These are phyloP conservation scores for Tremella fuciformis DNA, from an alignment of 768 basidiomycete genomes.

Conservation along the genomic window DNA sequence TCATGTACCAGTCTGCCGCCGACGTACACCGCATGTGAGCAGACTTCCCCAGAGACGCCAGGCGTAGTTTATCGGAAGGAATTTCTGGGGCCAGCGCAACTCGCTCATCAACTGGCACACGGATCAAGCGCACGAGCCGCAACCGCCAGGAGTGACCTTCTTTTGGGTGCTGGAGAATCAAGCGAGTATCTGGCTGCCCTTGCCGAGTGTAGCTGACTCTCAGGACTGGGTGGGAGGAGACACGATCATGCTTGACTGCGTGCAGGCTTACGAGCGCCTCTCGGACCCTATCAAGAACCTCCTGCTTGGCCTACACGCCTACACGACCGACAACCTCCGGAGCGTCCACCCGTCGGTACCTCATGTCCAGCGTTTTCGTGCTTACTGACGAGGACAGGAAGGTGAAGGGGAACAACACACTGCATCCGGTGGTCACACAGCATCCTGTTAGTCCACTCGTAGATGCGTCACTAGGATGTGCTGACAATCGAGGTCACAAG, in stretches of 20 bases:
- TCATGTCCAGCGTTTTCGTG: no score
- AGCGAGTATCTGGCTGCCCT: not conserved
- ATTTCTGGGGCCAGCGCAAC: slow-evolving; percentile 12
- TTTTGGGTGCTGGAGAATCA: slow-evolving; percentile 16
- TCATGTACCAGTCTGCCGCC: slow-evolving; percentile 17
- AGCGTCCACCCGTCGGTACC: no score
- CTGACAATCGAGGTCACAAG: slow-evolving; percentile 8
- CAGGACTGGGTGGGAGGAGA: slow-evolving; percentile 20
- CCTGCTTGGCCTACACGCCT: slow-evolving; percentile 10
- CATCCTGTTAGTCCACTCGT: slow-evolving; percentile 10
- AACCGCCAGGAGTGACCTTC: slow-evolving; percentile 20
- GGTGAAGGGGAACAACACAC: slow-evolving; percentile 7
- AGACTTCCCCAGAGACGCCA: slow-evolving; percentile 25
- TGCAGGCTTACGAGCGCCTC: slow-evolving; percentile 12
- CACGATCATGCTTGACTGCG: slow-evolving; percentile 10
- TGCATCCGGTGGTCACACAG: slow-evolving; percentile 14
- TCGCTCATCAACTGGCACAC: slow-evolving; percentile 16
- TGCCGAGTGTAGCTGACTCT: not conserved
- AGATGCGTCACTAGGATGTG: no score
- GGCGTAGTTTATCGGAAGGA: not conserved
- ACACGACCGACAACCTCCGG: no score
- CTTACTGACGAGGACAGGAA: no score
- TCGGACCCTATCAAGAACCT: slow-evolving; percentile 7
- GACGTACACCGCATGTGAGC: slow-evolving; percentile 9
- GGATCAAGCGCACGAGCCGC: slow-evolving; percentile 19